phyloP scores from a whole-genome alignment of 1,284 basidiomycete genomes.

The Ganoderma meredithae region DNA sequence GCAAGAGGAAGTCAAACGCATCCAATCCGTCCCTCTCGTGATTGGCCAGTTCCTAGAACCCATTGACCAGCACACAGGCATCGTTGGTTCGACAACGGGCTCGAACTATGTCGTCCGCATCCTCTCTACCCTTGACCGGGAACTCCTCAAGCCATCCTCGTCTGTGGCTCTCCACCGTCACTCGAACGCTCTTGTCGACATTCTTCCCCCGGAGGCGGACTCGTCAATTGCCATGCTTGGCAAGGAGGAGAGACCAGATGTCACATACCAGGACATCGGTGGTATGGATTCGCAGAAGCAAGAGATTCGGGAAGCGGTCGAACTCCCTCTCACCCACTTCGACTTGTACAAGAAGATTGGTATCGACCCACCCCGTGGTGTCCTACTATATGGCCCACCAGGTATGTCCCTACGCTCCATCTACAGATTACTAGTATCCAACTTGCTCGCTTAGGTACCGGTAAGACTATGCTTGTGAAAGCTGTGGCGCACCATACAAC shows the following conservation, averaged over 20 bases:
- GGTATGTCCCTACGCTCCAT: constrained; percentile 53
- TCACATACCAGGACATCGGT: constrained; percentile 90
- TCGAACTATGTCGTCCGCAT: constrained; percentile 99
- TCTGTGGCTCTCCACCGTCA: constrained; percentile 98
- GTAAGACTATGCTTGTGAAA: constrained; percentile 99
- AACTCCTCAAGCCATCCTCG: constrained; percentile 95
- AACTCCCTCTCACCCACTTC: constrained; percentile 97
- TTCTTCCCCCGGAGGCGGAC: constrained; percentile 98
- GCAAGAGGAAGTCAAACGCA: constrained; percentile 99
- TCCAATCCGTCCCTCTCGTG: constrained; percentile 99
- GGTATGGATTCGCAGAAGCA: constrained; percentile 99
- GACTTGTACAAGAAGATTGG: constrained; percentile 99
- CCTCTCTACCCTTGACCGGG: constrained; percentile 95
- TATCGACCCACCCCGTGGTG: constrained; percentile 97
- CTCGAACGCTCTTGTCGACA: constrained; percentile 98
- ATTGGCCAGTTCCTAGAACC: constrained; percentile 99
- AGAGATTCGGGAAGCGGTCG: constrained; percentile 98
- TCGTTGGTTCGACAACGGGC: constrained; percentile 98
- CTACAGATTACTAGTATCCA: background rate
- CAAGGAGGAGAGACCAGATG: constrained; percentile 93
- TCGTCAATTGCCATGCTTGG: constrained; percentile 96
- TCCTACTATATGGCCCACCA: constrained; percentile 92
- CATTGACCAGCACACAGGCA: constrained; percentile 97
- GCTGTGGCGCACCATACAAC: constrained; percentile 98
- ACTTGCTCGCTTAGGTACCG: constrained; percentile 78